Evolutionary conservation across 371 early-diverging fungal species (phyloP).

Genomic region (Rhizopus sp.): DNA sequence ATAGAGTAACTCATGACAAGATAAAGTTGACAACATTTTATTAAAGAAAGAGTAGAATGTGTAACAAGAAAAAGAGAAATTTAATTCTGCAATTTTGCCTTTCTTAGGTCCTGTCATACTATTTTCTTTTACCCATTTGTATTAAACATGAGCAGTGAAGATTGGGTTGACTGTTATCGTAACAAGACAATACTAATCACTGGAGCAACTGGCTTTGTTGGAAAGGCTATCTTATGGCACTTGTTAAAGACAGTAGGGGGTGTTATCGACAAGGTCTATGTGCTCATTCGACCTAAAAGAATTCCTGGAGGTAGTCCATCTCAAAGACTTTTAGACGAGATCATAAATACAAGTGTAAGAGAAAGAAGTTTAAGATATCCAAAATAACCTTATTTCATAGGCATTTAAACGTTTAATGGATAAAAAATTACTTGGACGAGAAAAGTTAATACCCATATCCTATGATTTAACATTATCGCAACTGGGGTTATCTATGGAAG

Average conservation of each 20-base stretch:
- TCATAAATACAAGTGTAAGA: conserved; percentile 25
- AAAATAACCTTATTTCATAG: conserved; percentile 9
- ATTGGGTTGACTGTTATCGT: conserved; percentile 20
- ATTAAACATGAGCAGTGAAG: not conserved
- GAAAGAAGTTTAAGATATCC: not conserved
- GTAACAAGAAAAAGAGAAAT: not conserved
- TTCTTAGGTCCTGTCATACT: not conserved
- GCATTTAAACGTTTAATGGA: conserved; percentile 20
- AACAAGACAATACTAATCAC: conserved; percentile 45
- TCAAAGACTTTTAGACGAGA: conserved; percentile 29
- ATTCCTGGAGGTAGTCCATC: conserved; percentile 26
- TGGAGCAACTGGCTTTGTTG: conserved; percentile 58
- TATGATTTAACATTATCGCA: conserved; percentile 48
- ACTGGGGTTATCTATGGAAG: conserved; percentile 46
- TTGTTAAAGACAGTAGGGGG: conserved; percentile 26
- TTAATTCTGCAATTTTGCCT: not conserved
- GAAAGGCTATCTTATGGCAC: conserved; percentile 55
- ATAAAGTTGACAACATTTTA: too few relatives aligned
- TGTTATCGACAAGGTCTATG: conserved; percentile 27
- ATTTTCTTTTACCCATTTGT: not conserved
- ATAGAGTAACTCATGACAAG: too few relatives aligned
- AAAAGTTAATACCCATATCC: conserved; percentile 49
- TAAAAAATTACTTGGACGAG: conserved; percentile 15
- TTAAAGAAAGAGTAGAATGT: too few relatives aligned
- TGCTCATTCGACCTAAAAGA: conserved; percentile 32